These are phyloP conservation scores for Iberis pinnata DNA, from an alignment of 345 rosid genomes.

Conservation along the genomic window DNA sequence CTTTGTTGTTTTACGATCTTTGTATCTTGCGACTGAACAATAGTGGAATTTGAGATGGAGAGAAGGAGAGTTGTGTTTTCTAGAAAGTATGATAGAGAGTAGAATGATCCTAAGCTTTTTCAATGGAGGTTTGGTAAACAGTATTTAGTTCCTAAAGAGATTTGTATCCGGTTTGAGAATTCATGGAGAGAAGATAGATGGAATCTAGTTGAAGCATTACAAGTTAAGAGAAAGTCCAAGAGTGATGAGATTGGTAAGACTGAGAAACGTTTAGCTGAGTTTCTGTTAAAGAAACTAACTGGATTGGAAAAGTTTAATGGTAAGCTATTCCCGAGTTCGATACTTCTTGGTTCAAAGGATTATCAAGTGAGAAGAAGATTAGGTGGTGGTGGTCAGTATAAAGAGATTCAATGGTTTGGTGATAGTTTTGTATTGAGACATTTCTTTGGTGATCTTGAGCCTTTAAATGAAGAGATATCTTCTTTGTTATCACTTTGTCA, in stretches of 20 bases:
- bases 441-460: conserved; percentile 49
- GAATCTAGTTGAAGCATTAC: conserved; percentile 56
- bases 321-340: conserved; percentile 55
- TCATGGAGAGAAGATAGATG: conserved; percentile 75
- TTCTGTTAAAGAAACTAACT: conserved; percentile 53
- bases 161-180: conserved; percentile 44
- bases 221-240: conserved; percentile 43
- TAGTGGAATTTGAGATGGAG: no score
- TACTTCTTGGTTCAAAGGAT: conserved; percentile 57
- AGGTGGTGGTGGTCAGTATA: conserved; percentile 55
- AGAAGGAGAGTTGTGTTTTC: neutral
- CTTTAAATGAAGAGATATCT: conserved; percentile 50
- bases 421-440: conserved; percentile 62
- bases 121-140: conserved; percentile 73
- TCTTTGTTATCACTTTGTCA: conserved; percentile 62
- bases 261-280: conserved; percentile 55
- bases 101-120: conserved; percentile 75
- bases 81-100: conserved; percentile 61
- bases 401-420: conserved; percentile 92
- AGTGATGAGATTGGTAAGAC: conserved; percentile 40
- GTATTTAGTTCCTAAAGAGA: conserved; percentile 53
- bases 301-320: conserved; percentile 36
- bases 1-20: neutral
- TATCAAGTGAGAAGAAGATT: conserved; percentile 63
- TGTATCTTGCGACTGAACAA: no score